Conservation (phyloP, 2,329 filamentous ascomycete genomes). For the Pseudopyricularia javanii region DNA sequence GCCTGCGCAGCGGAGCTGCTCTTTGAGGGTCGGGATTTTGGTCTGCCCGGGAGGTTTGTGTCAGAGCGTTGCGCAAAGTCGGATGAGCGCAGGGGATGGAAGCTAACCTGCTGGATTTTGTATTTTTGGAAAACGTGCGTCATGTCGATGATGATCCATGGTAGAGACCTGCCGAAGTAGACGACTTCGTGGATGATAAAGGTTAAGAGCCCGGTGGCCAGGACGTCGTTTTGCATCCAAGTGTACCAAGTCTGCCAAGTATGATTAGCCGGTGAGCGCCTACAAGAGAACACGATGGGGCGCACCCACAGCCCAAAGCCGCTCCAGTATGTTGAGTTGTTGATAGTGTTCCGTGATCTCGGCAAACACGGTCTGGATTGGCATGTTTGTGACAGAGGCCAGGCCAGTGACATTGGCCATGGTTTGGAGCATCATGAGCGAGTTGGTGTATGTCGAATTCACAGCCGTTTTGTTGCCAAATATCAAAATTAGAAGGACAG, state of each 20-base stretch:
- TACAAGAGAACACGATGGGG: neutral
- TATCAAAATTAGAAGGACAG: too few relatives aligned
- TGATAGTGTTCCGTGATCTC: conserved; percentile 64
- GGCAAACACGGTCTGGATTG: conserved; percentile 35
- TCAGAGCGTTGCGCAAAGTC: neutral
- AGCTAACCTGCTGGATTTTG: conserved; percentile 64
- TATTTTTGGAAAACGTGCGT: conserved; percentile 83
- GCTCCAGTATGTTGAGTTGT: conserved; percentile 75
- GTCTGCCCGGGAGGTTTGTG: conserved; percentile 37
- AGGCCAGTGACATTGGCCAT: conserved; percentile 1
- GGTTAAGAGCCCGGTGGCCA: conserved; percentile 95
- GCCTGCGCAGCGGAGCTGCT: conserved; percentile 90
- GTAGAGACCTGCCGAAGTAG: conserved; percentile 85
- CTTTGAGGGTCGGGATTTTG: conserved; percentile 79
- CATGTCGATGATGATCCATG: conserved; percentile 84
- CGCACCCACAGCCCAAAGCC: conserved; percentile 64
- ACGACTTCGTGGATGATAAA: conserved; percentile 89
- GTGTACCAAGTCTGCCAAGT: conserved; percentile 67
- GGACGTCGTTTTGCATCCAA: conserved; percentile 96
- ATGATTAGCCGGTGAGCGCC: neutral
- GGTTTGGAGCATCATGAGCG: neutral
- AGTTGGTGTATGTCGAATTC: neutral
- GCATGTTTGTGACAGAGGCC: neutral
- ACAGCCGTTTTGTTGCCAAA: too few relatives aligned
- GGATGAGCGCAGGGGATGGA: conserved; percentile 9